These are phyloP conservation scores for Pichia sp. DNA, from an alignment of 1,139 yeast species.

Conservation along the genomic window DNA sequence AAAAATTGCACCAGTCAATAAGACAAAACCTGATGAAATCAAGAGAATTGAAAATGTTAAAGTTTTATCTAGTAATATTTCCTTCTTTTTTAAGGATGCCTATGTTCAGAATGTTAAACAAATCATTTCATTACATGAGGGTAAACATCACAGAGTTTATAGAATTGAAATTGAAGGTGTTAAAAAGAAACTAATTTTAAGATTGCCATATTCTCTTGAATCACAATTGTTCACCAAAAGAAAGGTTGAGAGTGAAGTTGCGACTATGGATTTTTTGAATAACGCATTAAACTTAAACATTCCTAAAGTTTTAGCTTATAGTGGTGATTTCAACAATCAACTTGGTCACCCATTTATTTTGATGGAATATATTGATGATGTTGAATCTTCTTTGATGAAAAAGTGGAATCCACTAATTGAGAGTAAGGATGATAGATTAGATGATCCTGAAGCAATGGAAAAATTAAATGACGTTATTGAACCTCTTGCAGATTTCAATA, in stretches of 20 bases:
- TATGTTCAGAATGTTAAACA: constrained; percentile 45
- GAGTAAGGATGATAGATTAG: constrained; percentile 33
- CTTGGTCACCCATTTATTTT: constrained; percentile 70
- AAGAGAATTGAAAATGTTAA: constrained; percentile 14
- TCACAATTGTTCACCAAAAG: constrained; percentile 57
- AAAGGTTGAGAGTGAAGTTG: constrained; percentile 83
- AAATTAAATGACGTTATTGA: constrained; percentile 50
- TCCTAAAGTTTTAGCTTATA: constrained; percentile 74
- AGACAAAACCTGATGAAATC: constrained; percentile 24
- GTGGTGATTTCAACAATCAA: constrained; percentile 54
- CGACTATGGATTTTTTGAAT: constrained; percentile 77
- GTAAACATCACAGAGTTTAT: constrained; percentile 86
- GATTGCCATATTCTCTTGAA: constrained; percentile 78
- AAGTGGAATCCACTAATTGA: constrained; percentile 78
- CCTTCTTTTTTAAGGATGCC: constrained; percentile 16
- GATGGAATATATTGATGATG: constrained; percentile 71
- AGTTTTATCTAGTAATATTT: constrained; percentile 19
- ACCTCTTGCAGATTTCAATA: constrained; percentile 54
- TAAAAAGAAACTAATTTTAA: constrained; percentile 55
- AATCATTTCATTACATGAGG: constrained; percentile 83
- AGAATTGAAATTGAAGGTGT: constrained; percentile 40
- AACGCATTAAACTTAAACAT: constrained; percentile 50
- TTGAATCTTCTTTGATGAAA: constrained; percentile 63
- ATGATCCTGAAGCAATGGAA: constrained; percentile 39
- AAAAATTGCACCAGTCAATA: background rate